These are phyloP conservation scores for Aspergillus luchuensis DNA, from an alignment of 2,329 filamentous ascomycete genomes.

Conservation along the genomic window DNA sequence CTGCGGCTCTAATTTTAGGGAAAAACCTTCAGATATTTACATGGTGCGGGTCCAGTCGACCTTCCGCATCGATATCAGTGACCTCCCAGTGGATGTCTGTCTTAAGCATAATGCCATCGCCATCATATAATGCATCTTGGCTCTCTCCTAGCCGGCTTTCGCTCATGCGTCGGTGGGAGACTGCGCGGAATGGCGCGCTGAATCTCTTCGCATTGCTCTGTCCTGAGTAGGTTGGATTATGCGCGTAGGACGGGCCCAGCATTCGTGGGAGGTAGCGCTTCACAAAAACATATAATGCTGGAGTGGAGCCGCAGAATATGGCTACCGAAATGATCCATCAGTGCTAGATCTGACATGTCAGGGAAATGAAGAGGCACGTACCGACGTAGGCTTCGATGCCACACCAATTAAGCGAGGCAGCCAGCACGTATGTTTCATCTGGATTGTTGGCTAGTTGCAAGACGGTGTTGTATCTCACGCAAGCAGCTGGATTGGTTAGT, in stretches of 20 bases:
- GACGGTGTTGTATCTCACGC: conserved; percentile 21
- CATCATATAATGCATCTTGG: not conserved
- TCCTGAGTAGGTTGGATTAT: not conserved
- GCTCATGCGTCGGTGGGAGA: not conserved
- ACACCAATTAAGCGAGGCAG: conserved; percentile 23
- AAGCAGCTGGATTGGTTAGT: conserved; percentile 12
- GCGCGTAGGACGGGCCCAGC: conserved; percentile 3
- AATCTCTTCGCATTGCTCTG: not conserved
- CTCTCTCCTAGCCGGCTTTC: not conserved
- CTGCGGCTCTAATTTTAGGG: no score
- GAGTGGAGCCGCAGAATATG: conserved; percentile 21
- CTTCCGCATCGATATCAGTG: not conserved
- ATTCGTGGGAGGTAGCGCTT: conserved; percentile 10
- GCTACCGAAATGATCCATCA: no score
- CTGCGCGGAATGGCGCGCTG: not conserved
- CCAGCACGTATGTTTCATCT: conserved; percentile 20
- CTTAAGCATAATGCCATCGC: conserved; percentile 16
- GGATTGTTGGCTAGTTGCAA: conserved; percentile 8
- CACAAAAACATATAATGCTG: conserved; percentile 14
- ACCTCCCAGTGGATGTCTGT: conserved; percentile 16
- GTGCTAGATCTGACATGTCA: not conserved
- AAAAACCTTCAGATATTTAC: not conserved
- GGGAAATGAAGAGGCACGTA: conserved; percentile 5
- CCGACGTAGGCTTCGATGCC: conserved; percentile 21
- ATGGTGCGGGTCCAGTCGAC: not conserved